Base-by-base conservation (phyloP, 176 grass and related monocot species). In the Raddia guianensis region DNA sequence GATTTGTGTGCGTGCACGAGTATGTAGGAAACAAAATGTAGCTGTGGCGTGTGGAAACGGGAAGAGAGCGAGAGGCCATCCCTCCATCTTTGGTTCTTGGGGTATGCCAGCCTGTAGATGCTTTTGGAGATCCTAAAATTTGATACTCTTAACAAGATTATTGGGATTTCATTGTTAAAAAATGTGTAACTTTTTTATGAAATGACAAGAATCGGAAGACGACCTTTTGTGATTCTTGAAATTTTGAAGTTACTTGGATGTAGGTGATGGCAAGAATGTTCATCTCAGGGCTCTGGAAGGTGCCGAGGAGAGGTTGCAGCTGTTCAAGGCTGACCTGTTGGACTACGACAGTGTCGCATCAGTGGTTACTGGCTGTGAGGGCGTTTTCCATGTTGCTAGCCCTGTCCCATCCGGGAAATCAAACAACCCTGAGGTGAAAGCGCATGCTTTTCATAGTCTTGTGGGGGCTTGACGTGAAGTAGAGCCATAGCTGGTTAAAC, bases 381-480 rank as follows among this genome's bases (percentile, higher is more conserved):
- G 83, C 15, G 85, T 94, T 54, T 94, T 97, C 70, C 95, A 97
- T 80, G 85, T 90, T n/a, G 95, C 90, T 20, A 89, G 92, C 69
- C 90, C 95, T 69, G 95, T 94, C 33, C 92, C 90, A 27, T 63
- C 73, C 1, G 4, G 16, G 63, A 87, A 77, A 80, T 85, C 87
- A 56, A 68, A 77, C 34, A 85, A 92, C 62, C 95, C 94, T 13
- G 89, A 97, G 89, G 94, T 91, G 54, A 88, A 61, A 63, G 12
- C 53, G n/a, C 12, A 48, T 12, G 11, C 43, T 4, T 54, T 72
- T 72, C 20, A 9, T 67, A 55, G 5, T 51, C 42, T 72, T 46
- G 15, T 51, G 2, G 49, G 20, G 7, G 55, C 47, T 48, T 49
- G 16, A 55, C 37, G 21, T 56, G 5, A 73, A 40, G 21, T 56